Evolutionary conservation across 371 early-diverging fungal genomes (phyloP), one percentile per base, ranked within the genome.

Genomic region (Chytridium lagenaria): DNA sequence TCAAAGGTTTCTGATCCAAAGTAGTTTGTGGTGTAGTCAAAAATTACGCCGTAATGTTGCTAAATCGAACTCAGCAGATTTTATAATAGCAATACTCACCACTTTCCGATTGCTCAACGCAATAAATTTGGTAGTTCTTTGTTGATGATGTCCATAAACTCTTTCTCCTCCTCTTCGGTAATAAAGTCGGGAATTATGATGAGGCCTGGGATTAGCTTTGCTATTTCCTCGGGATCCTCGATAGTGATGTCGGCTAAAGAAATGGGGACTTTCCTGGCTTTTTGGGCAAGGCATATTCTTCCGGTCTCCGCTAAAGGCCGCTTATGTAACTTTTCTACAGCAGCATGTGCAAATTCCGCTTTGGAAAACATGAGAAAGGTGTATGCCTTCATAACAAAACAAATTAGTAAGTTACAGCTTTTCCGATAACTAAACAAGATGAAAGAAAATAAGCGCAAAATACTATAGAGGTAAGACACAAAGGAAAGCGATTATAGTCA

Each of bases 11-110:
- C 36, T 7, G 61, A 34, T 44, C 71, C 85, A 37, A 86, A 71
- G 34, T 80, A 76, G 55, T 84, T 85, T 33, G 40, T 50, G n/a
- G 77, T 31, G 71, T 87, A 86, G 71, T 84, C 81, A 67, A 85
- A 86, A 1, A 64, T 22, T 65, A 78, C 73, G 1, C 87, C 85
- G 69, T 79, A 80, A 74, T 85, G 86, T 69, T 83, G 81, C 68
- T 61, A 23, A 52, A n/a, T 7, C n/a, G 5, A n/a, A n/a, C 26
- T 23, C 55, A 12, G 12, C 5, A 52, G 23, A 52, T 5, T 22
- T n/a, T 10, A 52, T 10, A 52, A n/a, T 5, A 23, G 55, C 55
- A 10, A 5, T 37, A 30, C 61, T 36, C 23, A 61, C 61, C 30
- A 86, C 84, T 57, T 75, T 78, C 31, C 88, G 80, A 34, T 80